These are phyloP conservation scores for Carallia pectinifolia DNA, from an alignment of 345 rosid genomes.

Conservation along the genomic window DNA sequence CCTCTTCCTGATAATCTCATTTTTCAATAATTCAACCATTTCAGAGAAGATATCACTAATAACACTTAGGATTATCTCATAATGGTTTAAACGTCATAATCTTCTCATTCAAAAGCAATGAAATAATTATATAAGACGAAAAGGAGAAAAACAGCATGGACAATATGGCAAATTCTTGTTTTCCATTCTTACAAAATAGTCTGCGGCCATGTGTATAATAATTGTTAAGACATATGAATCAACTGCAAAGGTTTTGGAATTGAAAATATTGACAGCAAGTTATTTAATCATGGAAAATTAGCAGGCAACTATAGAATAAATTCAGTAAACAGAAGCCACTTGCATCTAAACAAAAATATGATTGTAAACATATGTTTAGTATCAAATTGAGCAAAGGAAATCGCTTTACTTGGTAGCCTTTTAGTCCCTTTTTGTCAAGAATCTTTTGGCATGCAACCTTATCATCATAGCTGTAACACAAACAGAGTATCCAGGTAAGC, in stretches of 20 bases:
- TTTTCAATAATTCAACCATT: too few species aligned
- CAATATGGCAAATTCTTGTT: not conserved
- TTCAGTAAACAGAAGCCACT: too few species aligned
- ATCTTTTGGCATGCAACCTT: constrained; percentile 81
- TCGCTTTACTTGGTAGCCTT: constrained; percentile 74
- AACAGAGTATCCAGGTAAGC: not conserved
- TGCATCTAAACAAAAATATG: too few species aligned
- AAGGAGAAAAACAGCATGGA: not conserved
- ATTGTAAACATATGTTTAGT: too few species aligned
- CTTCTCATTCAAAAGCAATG: not conserved
- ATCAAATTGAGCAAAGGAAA: not conserved
- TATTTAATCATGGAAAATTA: too few species aligned
- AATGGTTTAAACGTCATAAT: not conserved
- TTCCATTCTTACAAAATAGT: not conserved
- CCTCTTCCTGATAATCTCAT: not conserved
- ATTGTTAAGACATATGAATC: not conserved
- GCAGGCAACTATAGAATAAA: too few species aligned
- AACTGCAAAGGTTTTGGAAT: not conserved
- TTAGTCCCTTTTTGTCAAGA: constrained; percentile 76
- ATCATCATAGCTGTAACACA: constrained; percentile 68
- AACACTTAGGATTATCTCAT: not conserved
- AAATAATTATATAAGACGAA: not conserved
- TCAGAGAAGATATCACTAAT: not conserved
- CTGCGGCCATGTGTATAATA: not conserved
- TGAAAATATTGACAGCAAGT: too few species aligned